Percentiles rank a stretch among this genome's conserved stretches.
These are phyloP conservation scores for Stropharia rugosoannulata DNA, from an alignment of 768 basidiomycete species.

Conservation along the genomic window DNA sequence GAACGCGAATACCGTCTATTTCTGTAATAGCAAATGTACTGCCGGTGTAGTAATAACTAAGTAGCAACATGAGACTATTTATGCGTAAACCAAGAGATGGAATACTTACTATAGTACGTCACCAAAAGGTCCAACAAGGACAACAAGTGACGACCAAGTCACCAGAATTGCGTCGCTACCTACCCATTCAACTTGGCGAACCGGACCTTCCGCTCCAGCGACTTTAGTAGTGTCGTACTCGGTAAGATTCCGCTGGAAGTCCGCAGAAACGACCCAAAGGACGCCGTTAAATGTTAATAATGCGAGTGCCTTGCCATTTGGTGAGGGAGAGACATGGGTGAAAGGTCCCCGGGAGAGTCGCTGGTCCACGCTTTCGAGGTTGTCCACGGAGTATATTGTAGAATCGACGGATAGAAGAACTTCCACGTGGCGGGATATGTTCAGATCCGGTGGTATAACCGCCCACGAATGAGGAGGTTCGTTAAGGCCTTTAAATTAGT, in stretches of 20 bases:
- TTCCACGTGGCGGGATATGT: conserved; percentile 87
- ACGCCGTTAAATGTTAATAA: conserved; percentile 70
- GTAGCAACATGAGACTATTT: not conserved
- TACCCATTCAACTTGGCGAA: conserved; percentile 88
- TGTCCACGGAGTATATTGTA: conserved; percentile 85
- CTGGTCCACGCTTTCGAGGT: conserved; percentile 86
- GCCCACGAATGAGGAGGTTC: conserved; percentile 86
- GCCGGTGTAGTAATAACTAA: conserved; percentile 79
- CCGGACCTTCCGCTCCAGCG: conserved; percentile 51
- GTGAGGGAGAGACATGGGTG: conserved; percentile 82
- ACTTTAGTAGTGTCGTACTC: conserved; percentile 76
- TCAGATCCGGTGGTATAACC: conserved; percentile 86
- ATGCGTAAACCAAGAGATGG: not conserved
- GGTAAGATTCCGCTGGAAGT: conserved; percentile 86
- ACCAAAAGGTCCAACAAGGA: conserved; percentile 92
- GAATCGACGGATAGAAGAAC: conserved; percentile 80
- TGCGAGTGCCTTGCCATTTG: conserved; percentile 91
- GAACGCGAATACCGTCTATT: conserved; percentile 84
- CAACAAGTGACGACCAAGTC: conserved; percentile 73
- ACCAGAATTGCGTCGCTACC: conserved; percentile 93
- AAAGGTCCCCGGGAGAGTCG: conserved; percentile 88
- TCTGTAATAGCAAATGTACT: conserved; percentile 81
- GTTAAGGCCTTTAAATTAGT: conserved; percentile 51
- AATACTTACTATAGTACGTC: conserved; percentile 75
- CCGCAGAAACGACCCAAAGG: conserved; percentile 93